A percentile compares a stretch with the other conserved stretches of the same genome.
Conservation (phyloP, 768 basidiomycete species). For the Gloeostereum incarnatum region DNA sequence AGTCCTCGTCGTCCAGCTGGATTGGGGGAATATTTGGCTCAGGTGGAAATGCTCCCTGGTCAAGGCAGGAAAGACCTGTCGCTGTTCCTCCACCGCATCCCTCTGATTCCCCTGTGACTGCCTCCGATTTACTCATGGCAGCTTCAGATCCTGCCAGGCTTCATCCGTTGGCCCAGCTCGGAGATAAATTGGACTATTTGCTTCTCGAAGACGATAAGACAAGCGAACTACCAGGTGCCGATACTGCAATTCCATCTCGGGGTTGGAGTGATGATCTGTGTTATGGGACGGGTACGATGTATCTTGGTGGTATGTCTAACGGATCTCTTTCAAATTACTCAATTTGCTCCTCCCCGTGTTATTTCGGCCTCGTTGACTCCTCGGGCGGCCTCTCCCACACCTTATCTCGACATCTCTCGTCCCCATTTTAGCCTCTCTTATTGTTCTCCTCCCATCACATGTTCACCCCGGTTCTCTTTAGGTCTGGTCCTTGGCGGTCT, state of each 20-base stretch:
- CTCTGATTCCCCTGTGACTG: constrained; percentile 59
- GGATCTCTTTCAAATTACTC: constrained; percentile 55
- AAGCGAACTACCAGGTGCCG: constrained; percentile 80
- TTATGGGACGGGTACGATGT: constrained; percentile 98
- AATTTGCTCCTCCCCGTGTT: constrained; percentile 38
- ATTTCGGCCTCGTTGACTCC: constrained; percentile 38
- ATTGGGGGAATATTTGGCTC: too few relatives aligned
- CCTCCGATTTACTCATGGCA: constrained; percentile 79
- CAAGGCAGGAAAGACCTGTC: too few relatives aligned
- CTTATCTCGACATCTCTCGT: constrained; percentile 53
- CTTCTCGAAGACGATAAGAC: constrained; percentile 96
- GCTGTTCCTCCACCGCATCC: constrained; percentile 25
- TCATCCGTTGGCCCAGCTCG: constrained; percentile 88
- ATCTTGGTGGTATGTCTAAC: constrained; percentile 79
- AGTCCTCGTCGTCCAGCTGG: constrained; percentile 35
- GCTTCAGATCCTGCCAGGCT: constrained; percentile 88
- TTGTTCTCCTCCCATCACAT: constrained; percentile 78
- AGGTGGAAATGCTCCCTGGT: too few relatives aligned
- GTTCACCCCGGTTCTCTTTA: constrained; percentile 55
- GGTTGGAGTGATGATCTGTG: constrained; percentile 99
- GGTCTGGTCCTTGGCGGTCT: constrained; percentile 91
- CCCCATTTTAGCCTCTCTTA: constrained; percentile 60
- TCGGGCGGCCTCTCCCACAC: constrained; percentile 50
- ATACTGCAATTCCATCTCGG: constrained; percentile 86
- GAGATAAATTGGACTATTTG: constrained; percentile 92